phyloP scores from a whole-genome alignment of 192 early-diverging fungal genomes.

The Mortierella alpina region DNA sequence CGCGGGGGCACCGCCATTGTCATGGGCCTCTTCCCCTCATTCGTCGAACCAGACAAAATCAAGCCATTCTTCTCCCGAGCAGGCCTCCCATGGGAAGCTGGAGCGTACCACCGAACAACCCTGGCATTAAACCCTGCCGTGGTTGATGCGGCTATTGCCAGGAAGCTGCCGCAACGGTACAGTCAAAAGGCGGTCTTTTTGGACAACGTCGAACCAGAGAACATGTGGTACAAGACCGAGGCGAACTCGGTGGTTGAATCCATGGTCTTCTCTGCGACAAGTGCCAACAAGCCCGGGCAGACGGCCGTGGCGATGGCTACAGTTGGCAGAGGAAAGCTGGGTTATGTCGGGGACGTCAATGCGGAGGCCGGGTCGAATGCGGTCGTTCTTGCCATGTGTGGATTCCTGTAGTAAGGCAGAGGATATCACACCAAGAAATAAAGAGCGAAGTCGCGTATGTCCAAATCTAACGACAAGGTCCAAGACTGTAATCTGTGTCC shows the following conservation, averaged over 20 bases:
- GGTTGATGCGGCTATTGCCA: slow-evolving; percentile 40
- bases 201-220: slow-evolving; percentile 33
- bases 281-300: slow-evolving; percentile 40
- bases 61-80: slow-evolving; percentile 43
- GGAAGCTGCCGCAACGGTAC: slow-evolving; percentile 41
- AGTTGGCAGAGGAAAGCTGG: slow-evolving; percentile 43
- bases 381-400: slow-evolving; percentile 49
- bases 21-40: slow-evolving; percentile 35
- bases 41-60: slow-evolving; percentile 30
- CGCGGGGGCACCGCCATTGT: slow-evolving; percentile 38
- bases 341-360: slow-evolving; percentile 48
- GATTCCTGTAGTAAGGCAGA: slow-evolving; percentile 30
- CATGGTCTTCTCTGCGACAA: slow-evolving; percentile 36
- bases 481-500: slow-evolving; percentile 2
- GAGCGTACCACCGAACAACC: slow-evolving; percentile 45
- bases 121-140: slow-evolving; percentile 40
- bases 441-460: too few relatives aligned
- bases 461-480: slow-evolving; percentile 5
- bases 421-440: slow-evolving; percentile 35
- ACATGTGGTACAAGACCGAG: slow-evolving; percentile 46
- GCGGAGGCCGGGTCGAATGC: slow-evolving; percentile 44
- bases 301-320: slow-evolving; percentile 47
- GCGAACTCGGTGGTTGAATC: slow-evolving; percentile 43
- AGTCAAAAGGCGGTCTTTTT: slow-evolving; percentile 43
- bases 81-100: slow-evolving; percentile 33